phyloP scores from a whole-genome alignment of 1,284 basidiomycete species.

The Rhodotorula sp. region DNA sequence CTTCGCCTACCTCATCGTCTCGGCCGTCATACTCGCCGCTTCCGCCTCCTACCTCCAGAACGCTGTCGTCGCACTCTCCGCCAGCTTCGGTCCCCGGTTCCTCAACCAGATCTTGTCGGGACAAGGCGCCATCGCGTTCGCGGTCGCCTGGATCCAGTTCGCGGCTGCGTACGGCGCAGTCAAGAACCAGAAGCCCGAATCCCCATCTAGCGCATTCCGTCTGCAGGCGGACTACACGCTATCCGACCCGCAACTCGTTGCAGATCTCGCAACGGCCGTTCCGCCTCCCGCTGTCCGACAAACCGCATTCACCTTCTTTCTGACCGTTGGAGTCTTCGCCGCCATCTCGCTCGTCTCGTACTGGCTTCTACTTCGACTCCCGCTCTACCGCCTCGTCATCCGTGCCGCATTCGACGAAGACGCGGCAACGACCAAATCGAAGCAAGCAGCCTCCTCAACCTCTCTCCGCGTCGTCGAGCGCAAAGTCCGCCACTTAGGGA shows the following conservation, averaged over 20 bases:
- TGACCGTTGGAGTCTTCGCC: slow-evolving; percentile 39
- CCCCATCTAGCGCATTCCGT: not conserved
- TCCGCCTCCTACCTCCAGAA: slow-evolving; percentile 40
- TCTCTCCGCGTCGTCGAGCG: slow-evolving; percentile 38
- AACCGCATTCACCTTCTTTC: slow-evolving; percentile 42
- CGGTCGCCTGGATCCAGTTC: slow-evolving; percentile 43
- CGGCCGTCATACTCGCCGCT: slow-evolving; percentile 29
- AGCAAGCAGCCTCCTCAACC: not conserved
- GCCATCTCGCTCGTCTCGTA: slow-evolving; percentile 31
- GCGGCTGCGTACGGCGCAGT: slow-evolving; percentile 39
- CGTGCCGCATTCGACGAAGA: slow-evolving; percentile 19
- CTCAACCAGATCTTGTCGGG: slow-evolving; percentile 45
- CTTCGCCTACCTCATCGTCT: slow-evolving; percentile 36
- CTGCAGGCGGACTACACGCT: slow-evolving; percentile 2
- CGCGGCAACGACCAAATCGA: not conserved
- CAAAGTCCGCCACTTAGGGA: slow-evolving; percentile 43
- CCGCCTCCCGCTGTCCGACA: slow-evolving; percentile 18
- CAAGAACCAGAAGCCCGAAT: slow-evolving; percentile 8
- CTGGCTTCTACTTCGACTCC: slow-evolving; percentile 31
- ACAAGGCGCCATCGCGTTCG: slow-evolving; percentile 43
- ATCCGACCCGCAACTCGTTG: not conserved
- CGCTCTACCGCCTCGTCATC: slow-evolving; percentile 37
- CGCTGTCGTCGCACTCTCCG: slow-evolving; percentile 41
- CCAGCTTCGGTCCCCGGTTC: slow-evolving; percentile 43
- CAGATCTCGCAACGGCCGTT: not conserved